Conservation (phyloP, 2,329 filamentous ascomycete genomes). For the Pseudocercospora vitis region DNA sequence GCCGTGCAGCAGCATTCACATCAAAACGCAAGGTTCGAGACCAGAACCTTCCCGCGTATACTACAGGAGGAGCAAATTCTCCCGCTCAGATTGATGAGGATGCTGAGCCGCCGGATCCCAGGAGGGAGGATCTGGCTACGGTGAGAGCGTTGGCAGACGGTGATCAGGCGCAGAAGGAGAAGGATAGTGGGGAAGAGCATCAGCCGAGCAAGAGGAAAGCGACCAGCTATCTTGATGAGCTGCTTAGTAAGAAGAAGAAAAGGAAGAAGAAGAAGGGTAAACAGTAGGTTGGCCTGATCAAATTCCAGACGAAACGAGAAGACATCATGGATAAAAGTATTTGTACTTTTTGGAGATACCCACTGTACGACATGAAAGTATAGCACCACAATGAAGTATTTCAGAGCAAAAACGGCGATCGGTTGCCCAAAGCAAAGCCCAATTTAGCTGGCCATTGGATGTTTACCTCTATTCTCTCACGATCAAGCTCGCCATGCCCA, state of each 20-base stretch:
- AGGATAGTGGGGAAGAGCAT: conserved; percentile 11
- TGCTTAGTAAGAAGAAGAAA: conserved; percentile 53
- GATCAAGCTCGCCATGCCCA: conserved; percentile 56
- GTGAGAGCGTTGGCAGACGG: conserved; percentile 12
- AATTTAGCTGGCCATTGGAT: no score
- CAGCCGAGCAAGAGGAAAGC: conserved; percentile 22
- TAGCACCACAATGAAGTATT: not conserved
- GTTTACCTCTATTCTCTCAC: conserved; percentile 44
- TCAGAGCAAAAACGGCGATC: not conserved
- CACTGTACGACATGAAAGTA: not conserved
- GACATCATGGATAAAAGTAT: no score
- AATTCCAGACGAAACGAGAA: no score
- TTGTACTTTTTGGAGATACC: conserved; percentile 15
- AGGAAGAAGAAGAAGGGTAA: conserved; percentile 30
- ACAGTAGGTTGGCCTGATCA: not conserved
- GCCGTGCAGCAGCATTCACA: conserved; percentile 28
- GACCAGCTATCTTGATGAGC: conserved; percentile 54
- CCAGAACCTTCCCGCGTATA: conserved; percentile 16
- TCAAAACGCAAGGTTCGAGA: conserved; percentile 21
- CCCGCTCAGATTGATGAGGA: conserved; percentile 12
- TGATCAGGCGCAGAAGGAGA: conserved; percentile 2
- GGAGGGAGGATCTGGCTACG: conserved; percentile 19
- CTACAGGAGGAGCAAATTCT: conserved; percentile 11
- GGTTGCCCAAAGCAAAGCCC: not conserved
- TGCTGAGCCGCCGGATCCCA: conserved; percentile 16